Evolutionary conservation across 495 filamentous ascomycete species (phyloP), one percentile per base, ranked within the genome.

Genomic region (Penicillium alfredii): DNA sequence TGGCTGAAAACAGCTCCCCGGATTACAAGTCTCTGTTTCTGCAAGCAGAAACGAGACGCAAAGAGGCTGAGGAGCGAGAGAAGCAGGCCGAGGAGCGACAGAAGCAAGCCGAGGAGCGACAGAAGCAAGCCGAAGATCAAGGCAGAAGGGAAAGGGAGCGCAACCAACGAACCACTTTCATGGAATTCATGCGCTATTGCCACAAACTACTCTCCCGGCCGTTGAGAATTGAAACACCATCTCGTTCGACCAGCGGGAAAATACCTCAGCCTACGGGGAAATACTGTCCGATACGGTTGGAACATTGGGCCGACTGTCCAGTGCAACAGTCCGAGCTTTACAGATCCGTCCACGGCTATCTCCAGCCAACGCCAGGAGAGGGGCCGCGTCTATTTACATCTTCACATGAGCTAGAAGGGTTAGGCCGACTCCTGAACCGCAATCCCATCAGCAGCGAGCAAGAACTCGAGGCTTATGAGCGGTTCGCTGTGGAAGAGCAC

Each of bases 401-500:
- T 16, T 55, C 8, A 11, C 9, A n/a, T 29, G 47, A 18, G 30
- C 19, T 68, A 8, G 48, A 61, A 33, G 46, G 39, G 13, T 19
- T 42, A 7, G 45, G 35, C 13, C 28, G 37, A n/a, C 43, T 35
- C 7, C 41, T 59, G 13, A 22, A 2, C 3, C 30, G 13, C 10
- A 16, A 31, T 14, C 36, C 47, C 17, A 39, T 66, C 1, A 55
- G 45, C 24, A 62, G 55, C 41, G 55, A 63, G 33, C 46, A 59
- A 25, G 53, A 56, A 35, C 39, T 65, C 4, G 47, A 65, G 38
- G 28, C 16, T 11, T 64, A 64, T 35, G 47, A 65, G 41, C 38
- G 38, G 18, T 8, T 56, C 7, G 49, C 21, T 0, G 47, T 60
- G 11, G 47, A 63, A 49, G 41, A 51, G 2, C 40, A 60, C 38